These are phyloP conservation scores for Malus hybrid DNA, from an alignment of 331 rosid species.

Conservation along the genomic window DNA sequence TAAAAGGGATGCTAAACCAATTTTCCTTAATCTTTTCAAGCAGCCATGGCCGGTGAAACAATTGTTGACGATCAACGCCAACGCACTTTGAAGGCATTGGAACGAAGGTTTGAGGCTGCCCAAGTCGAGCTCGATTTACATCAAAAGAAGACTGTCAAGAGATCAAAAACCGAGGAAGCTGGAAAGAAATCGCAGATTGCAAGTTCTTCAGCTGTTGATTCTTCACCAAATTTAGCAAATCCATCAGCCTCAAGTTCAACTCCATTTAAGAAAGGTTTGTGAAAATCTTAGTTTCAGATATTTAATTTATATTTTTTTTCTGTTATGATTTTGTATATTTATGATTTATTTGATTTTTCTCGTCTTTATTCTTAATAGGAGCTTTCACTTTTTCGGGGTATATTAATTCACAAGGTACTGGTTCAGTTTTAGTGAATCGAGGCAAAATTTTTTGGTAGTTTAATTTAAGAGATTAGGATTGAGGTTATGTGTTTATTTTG, in stretches of 20 bases:
- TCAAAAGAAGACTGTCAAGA: conserved; percentile 32
- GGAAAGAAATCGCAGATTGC: conserved; percentile 2
- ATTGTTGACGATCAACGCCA: conserved; percentile 41
- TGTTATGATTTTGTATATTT: neutral
- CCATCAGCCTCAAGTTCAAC: conserved; percentile 14
- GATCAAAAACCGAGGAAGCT: conserved; percentile 7
- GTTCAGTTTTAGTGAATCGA: neutral
- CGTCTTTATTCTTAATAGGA: conserved; percentile 14
- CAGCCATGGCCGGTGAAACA: conserved; percentile 36
- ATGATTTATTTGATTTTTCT: neutral
- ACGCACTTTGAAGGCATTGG: conserved; percentile 72
- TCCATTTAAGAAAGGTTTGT: conserved; percentile 3
- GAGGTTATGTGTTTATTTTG: neutral
- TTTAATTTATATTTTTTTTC: neutral
- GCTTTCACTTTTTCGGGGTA: conserved; percentile 39
- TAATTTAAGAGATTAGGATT: neutral
- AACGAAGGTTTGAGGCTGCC: conserved; percentile 59
- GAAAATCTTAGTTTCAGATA: neutral
- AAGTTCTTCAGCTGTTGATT: conserved; percentile 17
- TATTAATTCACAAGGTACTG: conserved; percentile 41
- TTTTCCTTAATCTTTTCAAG: neutral
- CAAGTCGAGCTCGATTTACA: conserved; percentile 42
- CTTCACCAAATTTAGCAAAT: conserved; percentile 8
- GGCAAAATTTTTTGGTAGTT: neutral
- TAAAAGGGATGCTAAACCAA: neutral